Conservation (phyloP, 371 early-diverging fungal species). For the Massospora cicadina region DNA sequence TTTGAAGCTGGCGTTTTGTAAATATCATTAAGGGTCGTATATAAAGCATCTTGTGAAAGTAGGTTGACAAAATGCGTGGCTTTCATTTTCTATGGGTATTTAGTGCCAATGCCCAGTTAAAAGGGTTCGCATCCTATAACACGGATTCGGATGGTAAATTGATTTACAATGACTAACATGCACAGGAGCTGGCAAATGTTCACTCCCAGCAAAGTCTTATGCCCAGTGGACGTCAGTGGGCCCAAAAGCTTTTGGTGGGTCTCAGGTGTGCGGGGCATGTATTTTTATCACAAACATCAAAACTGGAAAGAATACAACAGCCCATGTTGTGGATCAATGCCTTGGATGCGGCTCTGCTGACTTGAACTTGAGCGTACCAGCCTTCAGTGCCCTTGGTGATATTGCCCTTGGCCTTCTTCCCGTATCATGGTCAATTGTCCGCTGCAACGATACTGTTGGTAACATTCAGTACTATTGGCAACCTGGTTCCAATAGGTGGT, state of each 20-base stretch:
- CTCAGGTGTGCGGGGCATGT: slow-evolving; percentile 3
- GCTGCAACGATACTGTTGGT: slow-evolving; percentile 4
- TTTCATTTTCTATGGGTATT: no score
- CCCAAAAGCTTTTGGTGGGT: neutral
- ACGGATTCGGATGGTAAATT: slow-evolving; percentile 7
- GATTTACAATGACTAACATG: neutral
- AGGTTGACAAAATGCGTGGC: no score
- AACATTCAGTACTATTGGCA: slow-evolving; percentile 4
- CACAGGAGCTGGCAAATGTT: slow-evolving; percentile 6
- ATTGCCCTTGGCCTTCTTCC: neutral
- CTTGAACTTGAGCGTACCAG: neutral
- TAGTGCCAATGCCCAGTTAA: neutral
- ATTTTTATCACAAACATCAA: slow-evolving; percentile 3
- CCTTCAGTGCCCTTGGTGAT: slow-evolving; percentile 1
- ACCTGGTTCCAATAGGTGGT: slow-evolving; percentile 9
- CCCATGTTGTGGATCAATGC: slow-evolving; percentile 11
- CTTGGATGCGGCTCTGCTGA: slow-evolving; percentile 4
- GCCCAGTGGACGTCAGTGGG: neutral
- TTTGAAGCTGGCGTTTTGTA: no score
- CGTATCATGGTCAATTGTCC: neutral
- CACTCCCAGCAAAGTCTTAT: neutral
- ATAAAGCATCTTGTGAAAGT: no score
- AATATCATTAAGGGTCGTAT: no score
- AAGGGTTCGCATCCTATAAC: slow-evolving; percentile 3
- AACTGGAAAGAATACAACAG: neutral